Evolutionary conservation across 345 rosid genomes (phyloP).

Genomic region (Salix purpurea): DNA sequence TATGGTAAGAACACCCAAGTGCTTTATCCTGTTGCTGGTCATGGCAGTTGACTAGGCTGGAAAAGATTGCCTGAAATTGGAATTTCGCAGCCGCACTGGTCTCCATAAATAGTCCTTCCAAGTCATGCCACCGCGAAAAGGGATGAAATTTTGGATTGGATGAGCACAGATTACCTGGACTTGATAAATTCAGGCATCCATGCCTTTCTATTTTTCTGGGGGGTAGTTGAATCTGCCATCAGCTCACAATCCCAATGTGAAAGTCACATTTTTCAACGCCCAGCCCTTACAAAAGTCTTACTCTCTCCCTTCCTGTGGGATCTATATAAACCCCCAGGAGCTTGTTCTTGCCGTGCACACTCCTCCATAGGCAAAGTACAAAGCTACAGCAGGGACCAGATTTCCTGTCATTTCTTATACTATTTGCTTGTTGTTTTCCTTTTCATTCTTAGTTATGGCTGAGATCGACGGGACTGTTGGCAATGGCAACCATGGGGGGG

Average conservation of each 20-base stretch:
- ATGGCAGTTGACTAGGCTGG: too few relatives aligned
- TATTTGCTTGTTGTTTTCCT: not conserved
- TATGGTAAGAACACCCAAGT: too few relatives aligned
- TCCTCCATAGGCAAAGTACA: not conserved
- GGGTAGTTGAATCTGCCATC: conserved; percentile 35
- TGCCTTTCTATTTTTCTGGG: conserved; percentile 26
- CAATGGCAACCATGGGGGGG: conserved; percentile 24
- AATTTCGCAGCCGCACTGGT: too few relatives aligned
- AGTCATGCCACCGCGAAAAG: not conserved
- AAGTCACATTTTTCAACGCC: conserved; percentile 36
- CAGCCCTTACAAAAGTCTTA: conserved; percentile 1
- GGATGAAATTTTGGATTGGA: not conserved
- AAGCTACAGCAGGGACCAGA: not conserved
- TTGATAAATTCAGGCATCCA: not conserved
- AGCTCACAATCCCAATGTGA: conserved; percentile 7
- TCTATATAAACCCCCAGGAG: not conserved
- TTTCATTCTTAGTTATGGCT: conserved; percentile 40
- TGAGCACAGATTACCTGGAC: not conserved
- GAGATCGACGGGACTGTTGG: conserved; percentile 33
- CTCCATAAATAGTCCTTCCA: too few relatives aligned
- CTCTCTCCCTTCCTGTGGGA: not conserved
- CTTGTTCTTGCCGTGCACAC: not conserved
- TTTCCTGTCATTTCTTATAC: not conserved
- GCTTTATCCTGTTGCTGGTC: too few relatives aligned
- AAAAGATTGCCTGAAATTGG: too few relatives aligned